A percentile compares a stretch with the other conserved stretches of the same genome.
Evolutionary conservation across 148 eudicot species (phyloP).

Genomic region (Rhododendron williamsianum): DNA sequence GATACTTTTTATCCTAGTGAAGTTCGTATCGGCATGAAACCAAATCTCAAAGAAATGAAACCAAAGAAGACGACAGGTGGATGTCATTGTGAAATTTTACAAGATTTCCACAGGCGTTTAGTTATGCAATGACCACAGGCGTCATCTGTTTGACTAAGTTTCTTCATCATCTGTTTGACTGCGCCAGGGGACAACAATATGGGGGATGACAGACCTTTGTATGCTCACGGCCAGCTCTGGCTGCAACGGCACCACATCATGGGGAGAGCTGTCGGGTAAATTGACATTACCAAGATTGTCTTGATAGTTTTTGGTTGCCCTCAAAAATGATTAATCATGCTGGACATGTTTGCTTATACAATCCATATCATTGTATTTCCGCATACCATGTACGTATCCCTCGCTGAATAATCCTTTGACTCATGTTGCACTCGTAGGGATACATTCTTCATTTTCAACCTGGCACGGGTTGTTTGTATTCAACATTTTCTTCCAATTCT

Average conservation of each 20-base stretch:
- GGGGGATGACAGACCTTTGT: slow-evolving; percentile 37
- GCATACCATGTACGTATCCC: not conserved
- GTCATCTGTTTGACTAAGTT: not conserved
- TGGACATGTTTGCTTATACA: not conserved
- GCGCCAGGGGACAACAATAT: slow-evolving; percentile 37
- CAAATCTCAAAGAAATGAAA: too few species aligned
- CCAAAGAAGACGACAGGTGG: not conserved
- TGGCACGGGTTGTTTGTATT: slow-evolving; percentile 16
- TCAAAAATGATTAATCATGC: not conserved
- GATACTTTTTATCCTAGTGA: too few species aligned
- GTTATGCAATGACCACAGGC: not conserved
- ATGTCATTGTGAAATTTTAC: not conserved
- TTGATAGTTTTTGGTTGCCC: not conserved
- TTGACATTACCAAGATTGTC: not conserved
- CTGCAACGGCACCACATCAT: slow-evolving; percentile 25
- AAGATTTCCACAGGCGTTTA: not conserved
- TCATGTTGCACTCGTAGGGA: not conserved
- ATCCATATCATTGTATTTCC: not conserved
- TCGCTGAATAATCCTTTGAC: not conserved
- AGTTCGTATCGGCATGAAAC: too few species aligned
- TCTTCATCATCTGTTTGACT: slow-evolving; percentile 5
- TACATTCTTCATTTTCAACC: not conserved
- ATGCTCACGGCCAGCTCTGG: slow-evolving; percentile 37
- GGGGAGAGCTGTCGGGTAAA: slow-evolving; percentile 48
- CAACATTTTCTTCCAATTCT: not conserved